Base-by-base conservation (phyloP, 2,329 filamentous ascomycete species). In the Talaromyces sp. region DNA sequence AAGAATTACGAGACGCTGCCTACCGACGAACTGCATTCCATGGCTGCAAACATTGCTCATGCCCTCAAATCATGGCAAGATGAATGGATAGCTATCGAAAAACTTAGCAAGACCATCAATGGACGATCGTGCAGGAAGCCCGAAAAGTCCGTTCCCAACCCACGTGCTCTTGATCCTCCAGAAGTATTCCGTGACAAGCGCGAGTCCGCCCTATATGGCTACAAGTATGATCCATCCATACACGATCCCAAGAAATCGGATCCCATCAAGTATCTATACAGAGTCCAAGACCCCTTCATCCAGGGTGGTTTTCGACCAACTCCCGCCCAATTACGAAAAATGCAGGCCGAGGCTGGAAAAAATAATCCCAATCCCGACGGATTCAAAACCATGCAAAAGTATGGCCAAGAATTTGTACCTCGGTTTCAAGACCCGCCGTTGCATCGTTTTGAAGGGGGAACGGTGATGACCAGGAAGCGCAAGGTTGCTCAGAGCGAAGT, bases 131-230 rank as follows among this genome's bases (percentile, higher is more conserved):
- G 27, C 27, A 29, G 27, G 9, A 29, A 29, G 27, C 75, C 78
- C 17, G 80, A 84, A 67, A 76, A 78, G 60, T 76, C 79, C 48
- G 72, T 29, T 8, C 7, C 74, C 14, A 75, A 79, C 43, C 78
- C 81, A 3, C 81, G 83, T 61, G 82, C 83, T 63, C 75, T 80
- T 21, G 79, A 82, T 11, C 72, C 77, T 12, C 72, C 74, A 5
- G 70, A 74, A n/a, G 68, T 83, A 2, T 85, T 79, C 62, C 83
- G 85, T 66, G 84, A 85, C 64, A 81, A 81, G 70, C 85, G 85
- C 64, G 84, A 87, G 72, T 80, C 84, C 1, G 80, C 81, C 60
- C 72, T 87, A 0, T 87, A 87, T 67, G 82, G 83, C 59, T 87
- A 86, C 68, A 78, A 77, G 35, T 83, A 83, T 67, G 82, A 84